Percentiles rank a stretch among this genome's conserved stretches.
These are phyloP conservation scores for Niveomyces coronatus DNA, from an alignment of 2,329 filamentous ascomycete species.

Conservation along the genomic window DNA sequence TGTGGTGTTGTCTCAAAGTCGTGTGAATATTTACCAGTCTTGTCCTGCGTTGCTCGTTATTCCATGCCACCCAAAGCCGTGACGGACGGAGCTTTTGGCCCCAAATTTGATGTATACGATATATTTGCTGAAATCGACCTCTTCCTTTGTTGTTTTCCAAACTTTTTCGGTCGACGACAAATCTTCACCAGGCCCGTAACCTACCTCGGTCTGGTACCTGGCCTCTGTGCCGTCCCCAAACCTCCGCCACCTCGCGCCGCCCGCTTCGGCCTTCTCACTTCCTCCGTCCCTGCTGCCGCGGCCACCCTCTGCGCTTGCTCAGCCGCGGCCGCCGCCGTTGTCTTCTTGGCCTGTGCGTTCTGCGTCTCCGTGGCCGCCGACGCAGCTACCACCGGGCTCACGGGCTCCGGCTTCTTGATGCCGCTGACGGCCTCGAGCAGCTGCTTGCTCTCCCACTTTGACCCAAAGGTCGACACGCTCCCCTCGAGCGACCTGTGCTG, in stretches of 20 bases:
- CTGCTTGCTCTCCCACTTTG: constrained; percentile 33
- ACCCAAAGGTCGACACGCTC: constrained; percentile 27
- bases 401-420: constrained; percentile 25
- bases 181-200: constrained; percentile 3
- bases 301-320: constrained; percentile 14
- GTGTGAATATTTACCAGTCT: no score
- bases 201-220: constrained; percentile 4
- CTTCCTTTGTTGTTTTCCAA: no score
- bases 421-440: constrained; percentile 37
- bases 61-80: no score
- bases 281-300: constrained; percentile 13
- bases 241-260: constrained; percentile 12
- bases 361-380: constrained; percentile 8
- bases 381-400: constrained; percentile 9
- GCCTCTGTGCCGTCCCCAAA: constrained; percentile 8
- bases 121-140: no score
- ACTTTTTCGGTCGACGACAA: background rate
- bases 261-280: constrained; percentile 18
- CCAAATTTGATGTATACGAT: no score
- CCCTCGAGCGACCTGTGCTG: constrained; percentile 20
- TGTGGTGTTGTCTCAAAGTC: no score
- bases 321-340: constrained; percentile 11
- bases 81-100: no score
- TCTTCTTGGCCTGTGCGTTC: constrained; percentile 17
- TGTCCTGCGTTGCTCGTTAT: no score